Evolutionary conservation across 208 protist genomes (phyloP), one percentile per base, ranked within the genome.

Genomic region (Herpetomonas tarakana): DNA sequence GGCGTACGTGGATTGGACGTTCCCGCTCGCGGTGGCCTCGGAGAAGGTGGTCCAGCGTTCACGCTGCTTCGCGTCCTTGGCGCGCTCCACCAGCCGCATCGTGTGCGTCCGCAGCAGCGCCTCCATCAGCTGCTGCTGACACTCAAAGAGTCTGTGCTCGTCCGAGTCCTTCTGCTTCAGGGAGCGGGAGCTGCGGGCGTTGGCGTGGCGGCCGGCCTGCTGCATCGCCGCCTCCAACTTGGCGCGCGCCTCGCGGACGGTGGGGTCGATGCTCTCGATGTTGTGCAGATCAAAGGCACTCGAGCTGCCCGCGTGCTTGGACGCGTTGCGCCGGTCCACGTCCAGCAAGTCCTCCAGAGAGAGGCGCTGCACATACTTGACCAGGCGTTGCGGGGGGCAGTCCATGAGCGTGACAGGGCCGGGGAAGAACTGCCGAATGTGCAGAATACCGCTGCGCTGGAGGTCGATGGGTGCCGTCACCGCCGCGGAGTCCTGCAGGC

Each of bases 391-490:
- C 11, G 88, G 88, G 52, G 88, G 80, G 69, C 88, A 95, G 75
- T 95, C 88, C 30, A 95, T 64, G 53, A 95, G 64, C 27, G 88
- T 89, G 22, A 78, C 83, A 0, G 88, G 88, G 4, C 88, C 88
- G 0, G 88, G 88, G 35, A 95, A 84, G 65, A 86, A 92, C 71
- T 95, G 86, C n/a, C 88, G 79, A 54, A 95, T 95, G 67, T 95
- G 88, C 46, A 95, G 78, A 18, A 95, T 57, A 0, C 88, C 88
- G 62, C 88, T 95, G 52, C 88, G 88, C 72, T 92, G 90, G 64
- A 95, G 65, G 56, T 95, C 88, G 49, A 95, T 83, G 31, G 88
- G 85, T 21, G 86, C 79, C 24, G 74, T 71, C 29, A 85, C 64
- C 27, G 70, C 57, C 29, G 88, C 82, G 1, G 69, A 74, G 30